A percentile compares a stretch with the other conserved stretches of the same genome.
Conservation (phyloP, 1,139 yeast species). For the Yamadazyma diddensiae region DNA sequence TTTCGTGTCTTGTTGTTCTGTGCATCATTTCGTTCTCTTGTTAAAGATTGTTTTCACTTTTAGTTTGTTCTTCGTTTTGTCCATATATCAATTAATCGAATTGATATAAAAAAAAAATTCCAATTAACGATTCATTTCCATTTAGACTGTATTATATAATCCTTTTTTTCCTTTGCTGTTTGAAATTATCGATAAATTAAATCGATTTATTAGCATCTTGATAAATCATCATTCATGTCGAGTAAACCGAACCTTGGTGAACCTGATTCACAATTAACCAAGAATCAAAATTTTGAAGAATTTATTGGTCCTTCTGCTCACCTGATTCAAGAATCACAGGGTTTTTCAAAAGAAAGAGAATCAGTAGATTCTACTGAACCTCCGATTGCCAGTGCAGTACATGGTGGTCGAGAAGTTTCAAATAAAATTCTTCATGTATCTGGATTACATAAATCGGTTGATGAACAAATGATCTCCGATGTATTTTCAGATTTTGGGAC, state of each 20-base stretch:
- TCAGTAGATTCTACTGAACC: background rate
- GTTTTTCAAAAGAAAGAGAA: too few species aligned
- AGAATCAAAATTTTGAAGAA: too few species aligned
- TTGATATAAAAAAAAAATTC: too few species aligned
- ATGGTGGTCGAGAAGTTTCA: constrained; percentile 81
- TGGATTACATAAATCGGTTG: constrained; percentile 61
- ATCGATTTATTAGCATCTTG: too few species aligned
- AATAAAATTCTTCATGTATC: constrained; percentile 76
- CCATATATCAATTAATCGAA: background rate
- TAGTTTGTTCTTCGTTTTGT: background rate
- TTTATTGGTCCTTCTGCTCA: too few species aligned
- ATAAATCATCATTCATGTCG: background rate
- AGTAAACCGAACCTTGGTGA: background rate
- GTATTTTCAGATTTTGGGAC: constrained; percentile 63
- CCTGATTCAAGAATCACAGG: too few species aligned
- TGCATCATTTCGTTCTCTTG: too few species aligned
- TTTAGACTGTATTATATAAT: too few species aligned
- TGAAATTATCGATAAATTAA: too few species aligned
- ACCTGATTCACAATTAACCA: too few species aligned
- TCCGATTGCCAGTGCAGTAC: constrained; percentile 63
- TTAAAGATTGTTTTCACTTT: background rate
- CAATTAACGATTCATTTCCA: too few species aligned
- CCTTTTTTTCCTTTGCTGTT: too few species aligned
- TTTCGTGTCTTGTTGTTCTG: background rate
- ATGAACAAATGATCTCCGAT: constrained; percentile 60